Percentiles rank a stretch among this genome's conserved stretches.
Conservation (phyloP, 345 rosid species). For the Garcia nutans region DNA sequence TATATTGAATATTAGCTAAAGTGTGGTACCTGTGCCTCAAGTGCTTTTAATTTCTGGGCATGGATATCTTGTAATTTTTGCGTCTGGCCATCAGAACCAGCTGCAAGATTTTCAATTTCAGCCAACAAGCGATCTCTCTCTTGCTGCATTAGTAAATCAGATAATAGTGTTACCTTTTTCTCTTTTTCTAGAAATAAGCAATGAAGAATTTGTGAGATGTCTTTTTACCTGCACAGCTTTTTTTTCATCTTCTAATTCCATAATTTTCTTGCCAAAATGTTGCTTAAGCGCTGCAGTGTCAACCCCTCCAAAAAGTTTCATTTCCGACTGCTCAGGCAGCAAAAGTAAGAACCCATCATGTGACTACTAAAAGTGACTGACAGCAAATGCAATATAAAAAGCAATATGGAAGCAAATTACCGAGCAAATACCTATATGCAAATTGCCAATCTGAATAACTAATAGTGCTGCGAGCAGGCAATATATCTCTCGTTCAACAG, state of each 20-base stretch:
- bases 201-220: constrained; percentile 14
- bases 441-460: neutral
- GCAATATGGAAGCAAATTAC: constrained; percentile 3
- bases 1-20: constrained; percentile 6
- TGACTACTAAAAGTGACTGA: neutral
- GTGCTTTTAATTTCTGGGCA: constrained; percentile 77
- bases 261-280: constrained; percentile 92
- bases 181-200: neutral
- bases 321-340: constrained; percentile 66
- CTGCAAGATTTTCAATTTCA: constrained; percentile 83
- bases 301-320: constrained; percentile 83
- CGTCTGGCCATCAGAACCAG: constrained; percentile 76
- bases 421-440: neutral
- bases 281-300: constrained; percentile 76
- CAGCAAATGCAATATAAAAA: neutral
- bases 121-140: constrained; percentile 83
- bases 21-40: constrained; percentile 69
- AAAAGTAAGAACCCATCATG: neutral
- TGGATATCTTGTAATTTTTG: constrained; percentile 81
- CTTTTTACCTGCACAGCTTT: constrained; percentile 72
- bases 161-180: constrained; percentile 4
- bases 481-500: too few species aligned
- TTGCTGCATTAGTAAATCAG: constrained; percentile 52
- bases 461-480: too few species aligned
- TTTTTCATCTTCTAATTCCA: constrained; percentile 88